A percentile compares a stretch with the other conserved stretches of the same genome.
These are phyloP conservation scores for Pseudogymnoascus sp. DNA, from an alignment of 2,329 filamentous ascomycete species.

Conservation along the genomic window DNA sequence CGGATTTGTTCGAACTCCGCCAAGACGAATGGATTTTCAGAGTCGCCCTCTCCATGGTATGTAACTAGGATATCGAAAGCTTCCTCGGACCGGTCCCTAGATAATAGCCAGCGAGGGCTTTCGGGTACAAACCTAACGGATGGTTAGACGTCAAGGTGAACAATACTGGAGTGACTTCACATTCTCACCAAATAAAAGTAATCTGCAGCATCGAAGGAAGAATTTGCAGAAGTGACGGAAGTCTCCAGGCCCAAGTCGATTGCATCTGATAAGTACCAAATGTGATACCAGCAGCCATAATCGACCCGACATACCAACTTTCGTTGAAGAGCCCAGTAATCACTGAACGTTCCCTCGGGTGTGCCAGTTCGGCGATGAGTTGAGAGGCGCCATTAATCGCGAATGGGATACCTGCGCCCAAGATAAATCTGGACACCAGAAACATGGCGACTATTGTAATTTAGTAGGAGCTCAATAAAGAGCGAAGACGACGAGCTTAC, in stretches of 20 bases:
- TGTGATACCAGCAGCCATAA: constrained; percentile 30
- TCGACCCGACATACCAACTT: constrained; percentile 27
- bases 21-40: constrained; percentile 31
- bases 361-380: constrained; percentile 31
- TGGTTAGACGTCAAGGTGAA: not conserved
- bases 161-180: not conserved
- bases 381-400: constrained; percentile 29
- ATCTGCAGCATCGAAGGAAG: constrained; percentile 18
- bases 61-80: constrained; percentile 22
- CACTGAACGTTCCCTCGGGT: constrained; percentile 27
- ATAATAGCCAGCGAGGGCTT: constrained; percentile 21
- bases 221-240: constrained; percentile 27
- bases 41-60: constrained; percentile 37
- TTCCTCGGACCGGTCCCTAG: constrained; percentile 26
- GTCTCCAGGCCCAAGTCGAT: constrained; percentile 31
- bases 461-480: constrained; percentile 11
- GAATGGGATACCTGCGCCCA: constrained; percentile 30
- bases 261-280: constrained; percentile 29
- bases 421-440: constrained; percentile 27
- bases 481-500: constrained; percentile 9
- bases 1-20: constrained; percentile 35
- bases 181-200: constrained; percentile 17
- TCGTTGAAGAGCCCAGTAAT: constrained; percentile 28
- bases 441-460: constrained; percentile 23
- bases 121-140: constrained; percentile 13